Evolutionary conservation across 2,329 filamentous ascomycete species (phyloP).

Genomic region (Dothiorella sarmentorum): DNA sequence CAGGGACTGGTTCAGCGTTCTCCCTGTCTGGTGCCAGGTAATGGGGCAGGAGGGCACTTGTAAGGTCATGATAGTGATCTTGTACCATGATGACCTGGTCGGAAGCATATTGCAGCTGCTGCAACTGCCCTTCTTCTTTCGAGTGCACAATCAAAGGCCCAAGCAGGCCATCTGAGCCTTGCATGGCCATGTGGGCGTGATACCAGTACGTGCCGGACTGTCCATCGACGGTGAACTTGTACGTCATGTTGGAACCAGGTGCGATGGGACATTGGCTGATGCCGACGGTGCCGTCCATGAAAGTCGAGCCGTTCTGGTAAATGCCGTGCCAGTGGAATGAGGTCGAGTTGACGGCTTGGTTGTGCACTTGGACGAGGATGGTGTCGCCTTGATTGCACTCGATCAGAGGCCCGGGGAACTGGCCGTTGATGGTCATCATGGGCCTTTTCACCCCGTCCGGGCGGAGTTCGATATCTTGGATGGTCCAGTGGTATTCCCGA

Average conservation of each 20-base stretch:
- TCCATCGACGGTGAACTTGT: conserved; percentile 59
- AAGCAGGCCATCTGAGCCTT: conserved; percentile 68
- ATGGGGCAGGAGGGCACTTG: conserved; percentile 47
- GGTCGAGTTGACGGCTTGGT: conserved; percentile 57
- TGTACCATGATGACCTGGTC: conserved; percentile 63
- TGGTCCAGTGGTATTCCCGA: conserved; percentile 59
- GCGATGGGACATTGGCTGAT: conserved; percentile 66
- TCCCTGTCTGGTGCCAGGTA: conserved; percentile 51
- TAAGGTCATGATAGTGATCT: conserved; percentile 64
- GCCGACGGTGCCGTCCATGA: conserved; percentile 68
- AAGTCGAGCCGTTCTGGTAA: conserved; percentile 63
- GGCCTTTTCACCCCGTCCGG: conserved; percentile 53
- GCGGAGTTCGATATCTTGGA: conserved; percentile 56
- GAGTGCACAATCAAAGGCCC: conserved; percentile 61
- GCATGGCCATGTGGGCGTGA: conserved; percentile 64
- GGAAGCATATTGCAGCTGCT: conserved; percentile 42
- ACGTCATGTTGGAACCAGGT: conserved; percentile 62
- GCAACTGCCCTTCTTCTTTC: conserved; percentile 43
- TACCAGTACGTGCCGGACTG: conserved; percentile 73
- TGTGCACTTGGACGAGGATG: conserved; percentile 62
- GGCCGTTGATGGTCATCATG: conserved; percentile 41
- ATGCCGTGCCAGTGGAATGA: conserved; percentile 70
- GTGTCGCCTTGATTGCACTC: conserved; percentile 60
- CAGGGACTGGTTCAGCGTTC: conserved; percentile 55
- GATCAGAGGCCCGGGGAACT: conserved; percentile 40